A percentile compares a stretch with the other conserved stretches of the same genome.
phyloP scores from a whole-genome alignment of 2,329 filamentous ascomycete genomes.

The Aspergillus alliaceus region DNA sequence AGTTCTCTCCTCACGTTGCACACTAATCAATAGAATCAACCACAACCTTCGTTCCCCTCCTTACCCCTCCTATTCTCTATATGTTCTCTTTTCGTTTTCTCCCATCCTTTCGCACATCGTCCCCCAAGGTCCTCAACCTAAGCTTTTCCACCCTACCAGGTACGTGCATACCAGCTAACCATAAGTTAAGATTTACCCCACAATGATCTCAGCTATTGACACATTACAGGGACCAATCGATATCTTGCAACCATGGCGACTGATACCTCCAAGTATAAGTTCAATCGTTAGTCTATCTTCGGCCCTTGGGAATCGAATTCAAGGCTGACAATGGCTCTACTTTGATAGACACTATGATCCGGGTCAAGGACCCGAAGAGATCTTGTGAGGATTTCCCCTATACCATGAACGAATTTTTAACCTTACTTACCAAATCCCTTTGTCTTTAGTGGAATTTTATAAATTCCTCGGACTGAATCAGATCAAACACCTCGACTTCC shows the following conservation, averaged over 20 bases:
- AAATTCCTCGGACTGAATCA: slow-evolving; percentile 85
- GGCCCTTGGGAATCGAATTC: background rate
- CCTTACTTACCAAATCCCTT: background rate
- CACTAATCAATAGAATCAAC: slow-evolving; percentile 12
- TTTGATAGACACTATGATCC: slow-evolving; percentile 63
- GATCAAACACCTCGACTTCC: slow-evolving; percentile 76
- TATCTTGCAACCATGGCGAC: slow-evolving; percentile 53
- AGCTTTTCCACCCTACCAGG: slow-evolving; percentile 19
- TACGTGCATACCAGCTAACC: slow-evolving; percentile 5
- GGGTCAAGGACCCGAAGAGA: slow-evolving; percentile 89
- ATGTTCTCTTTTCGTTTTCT: slow-evolving; percentile 25
- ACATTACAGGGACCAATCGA: slow-evolving; percentile 26
- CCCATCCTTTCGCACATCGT: slow-evolving; percentile 17
- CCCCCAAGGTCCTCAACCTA: slow-evolving; percentile 26
- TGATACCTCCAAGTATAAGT: slow-evolving; percentile 63
- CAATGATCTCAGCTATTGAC: background rate
- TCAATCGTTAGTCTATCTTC: slow-evolving; percentile 56
- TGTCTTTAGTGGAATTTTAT: slow-evolving; percentile 78
- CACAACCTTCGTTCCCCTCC: slow-evolving; percentile 2
- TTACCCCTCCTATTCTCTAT: slow-evolving; percentile 13
- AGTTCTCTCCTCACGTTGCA: slow-evolving; percentile 14
- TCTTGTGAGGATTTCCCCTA: slow-evolving; percentile 54
- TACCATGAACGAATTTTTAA: background rate
- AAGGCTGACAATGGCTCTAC: slow-evolving; percentile 18
- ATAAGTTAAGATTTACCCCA: background rate